Percentiles rank a stretch among this genome's conserved stretches.
These are phyloP conservation scores for Samsoniella hepiali DNA, from an alignment of 2,329 filamentous ascomycete species.

Conservation along the genomic window DNA sequence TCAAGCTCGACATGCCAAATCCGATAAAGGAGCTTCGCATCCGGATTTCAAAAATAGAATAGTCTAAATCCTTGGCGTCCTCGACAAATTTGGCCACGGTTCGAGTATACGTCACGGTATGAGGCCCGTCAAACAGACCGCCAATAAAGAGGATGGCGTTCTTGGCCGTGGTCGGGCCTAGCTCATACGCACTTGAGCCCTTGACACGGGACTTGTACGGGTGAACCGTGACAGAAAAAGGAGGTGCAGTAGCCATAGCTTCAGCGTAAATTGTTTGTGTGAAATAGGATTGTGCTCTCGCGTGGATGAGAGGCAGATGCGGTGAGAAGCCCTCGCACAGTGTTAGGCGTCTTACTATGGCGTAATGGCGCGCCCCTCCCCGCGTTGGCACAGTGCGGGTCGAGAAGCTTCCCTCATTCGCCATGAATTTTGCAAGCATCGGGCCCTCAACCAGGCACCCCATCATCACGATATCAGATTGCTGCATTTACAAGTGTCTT, in stretches of 20 bases:
- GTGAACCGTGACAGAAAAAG: constrained; percentile 46
- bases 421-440: neutral
- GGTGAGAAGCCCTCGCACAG: neutral
- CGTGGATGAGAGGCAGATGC: neutral
- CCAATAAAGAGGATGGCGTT: constrained; percentile 69
- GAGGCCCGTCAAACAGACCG: constrained; percentile 66
- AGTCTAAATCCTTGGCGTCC: constrained; percentile 37
- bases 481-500: neutral
- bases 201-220: constrained; percentile 41
- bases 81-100: constrained; percentile 44
- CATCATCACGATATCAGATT: neutral
- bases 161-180: constrained; percentile 37
- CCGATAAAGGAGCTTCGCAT: constrained; percentile 52
- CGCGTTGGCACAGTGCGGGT: constrained; percentile 13
- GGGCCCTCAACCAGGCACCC: neutral
- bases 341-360: neutral
- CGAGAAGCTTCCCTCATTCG: constrained; percentile 9
- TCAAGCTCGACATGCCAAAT: constrained; percentile 49
- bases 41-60: constrained; percentile 56
- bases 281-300: neutral
- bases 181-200: constrained; percentile 46
- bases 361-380: neutral
- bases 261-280: neutral
- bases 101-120: constrained; percentile 58
- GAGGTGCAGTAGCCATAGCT: constrained; percentile 27